These are phyloP conservation scores for Leishmania braziliensis DNA, from an alignment of 208 protist species.

Conservation along the genomic window DNA sequence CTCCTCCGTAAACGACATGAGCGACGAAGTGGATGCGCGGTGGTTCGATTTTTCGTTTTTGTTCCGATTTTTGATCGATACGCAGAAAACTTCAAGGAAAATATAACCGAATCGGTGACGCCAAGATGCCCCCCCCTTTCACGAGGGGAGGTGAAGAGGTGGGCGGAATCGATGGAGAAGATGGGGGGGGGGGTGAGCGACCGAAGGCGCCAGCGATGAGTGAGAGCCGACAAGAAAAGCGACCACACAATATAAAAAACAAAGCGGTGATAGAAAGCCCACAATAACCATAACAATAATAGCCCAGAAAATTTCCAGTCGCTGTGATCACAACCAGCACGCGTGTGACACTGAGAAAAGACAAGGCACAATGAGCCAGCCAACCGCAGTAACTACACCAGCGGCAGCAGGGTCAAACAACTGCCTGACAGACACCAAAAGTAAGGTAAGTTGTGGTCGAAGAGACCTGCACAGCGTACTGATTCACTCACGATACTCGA, in stretches of 20 bases:
- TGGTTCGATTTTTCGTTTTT: background rate
- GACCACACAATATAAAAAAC: background rate
- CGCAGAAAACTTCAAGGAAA: background rate
- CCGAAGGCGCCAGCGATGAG: background rate
- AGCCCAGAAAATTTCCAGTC: background rate
- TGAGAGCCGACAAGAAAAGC: background rate
- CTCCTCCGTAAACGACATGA: conserved; percentile 32
- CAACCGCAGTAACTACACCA: background rate
- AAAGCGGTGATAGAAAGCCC: background rate
- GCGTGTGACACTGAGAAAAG: background rate
- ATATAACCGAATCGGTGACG: background rate
- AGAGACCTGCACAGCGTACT: background rate
- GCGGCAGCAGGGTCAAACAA: background rate
- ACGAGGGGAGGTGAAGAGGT: background rate
- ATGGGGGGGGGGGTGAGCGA: background rate
- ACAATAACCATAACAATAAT: background rate
- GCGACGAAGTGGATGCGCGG: no score
- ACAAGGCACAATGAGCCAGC: conserved; percentile 14
- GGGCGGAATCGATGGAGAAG: background rate
- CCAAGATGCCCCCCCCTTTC: background rate
- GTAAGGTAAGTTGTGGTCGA: background rate
- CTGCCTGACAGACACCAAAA: background rate
- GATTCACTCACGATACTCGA: background rate
- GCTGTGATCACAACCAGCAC: no score
- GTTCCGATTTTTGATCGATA: background rate